These are phyloP conservation scores for Dactylellina haptotyla DNA, from an alignment of 2,329 filamentous ascomycete species.

Conservation along the genomic window DNA sequence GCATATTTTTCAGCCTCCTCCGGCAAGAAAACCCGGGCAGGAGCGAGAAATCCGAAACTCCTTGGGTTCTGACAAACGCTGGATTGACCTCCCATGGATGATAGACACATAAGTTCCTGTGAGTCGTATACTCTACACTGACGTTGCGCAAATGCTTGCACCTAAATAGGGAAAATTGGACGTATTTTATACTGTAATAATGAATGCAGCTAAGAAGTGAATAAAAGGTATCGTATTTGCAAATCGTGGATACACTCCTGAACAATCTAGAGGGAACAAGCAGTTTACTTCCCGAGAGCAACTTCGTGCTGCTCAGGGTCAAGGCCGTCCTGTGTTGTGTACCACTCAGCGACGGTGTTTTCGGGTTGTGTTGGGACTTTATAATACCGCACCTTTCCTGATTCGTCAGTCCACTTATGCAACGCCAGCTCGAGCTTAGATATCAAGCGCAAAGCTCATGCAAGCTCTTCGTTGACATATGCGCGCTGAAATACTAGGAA, in stretches of 20 bases:
- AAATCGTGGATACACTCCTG: background rate
- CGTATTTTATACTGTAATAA: background rate
- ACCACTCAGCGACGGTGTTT: no score
- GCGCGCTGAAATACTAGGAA: background rate
- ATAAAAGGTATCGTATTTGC: background rate
- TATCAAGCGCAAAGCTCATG: background rate
- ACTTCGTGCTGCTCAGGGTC: background rate
- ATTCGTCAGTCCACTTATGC: constrained; percentile 4
- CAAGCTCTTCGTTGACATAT: background rate
- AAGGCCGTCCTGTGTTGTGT: background rate
- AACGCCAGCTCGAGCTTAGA: constrained; percentile 4
- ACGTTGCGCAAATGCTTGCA: no score
- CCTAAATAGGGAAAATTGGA: background rate
- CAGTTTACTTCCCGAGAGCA: background rate
- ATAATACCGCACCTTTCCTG: constrained; percentile 7
- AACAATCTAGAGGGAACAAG: background rate
- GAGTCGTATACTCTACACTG: background rate
- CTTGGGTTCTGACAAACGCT: no score
- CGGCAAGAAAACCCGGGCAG: no score
- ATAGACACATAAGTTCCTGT: background rate
- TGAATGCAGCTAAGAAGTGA: background rate
- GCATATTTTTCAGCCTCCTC: no score
- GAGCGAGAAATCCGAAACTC: no score
- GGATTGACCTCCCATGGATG: background rate
- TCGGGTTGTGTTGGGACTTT: background rate